Percentiles rank a stretch among this genome's conserved stretches.
These are phyloP conservation scores for Hypoxylon lienhwacheense DNA, from an alignment of 495 filamentous ascomycete species.

Conservation along the genomic window DNA sequence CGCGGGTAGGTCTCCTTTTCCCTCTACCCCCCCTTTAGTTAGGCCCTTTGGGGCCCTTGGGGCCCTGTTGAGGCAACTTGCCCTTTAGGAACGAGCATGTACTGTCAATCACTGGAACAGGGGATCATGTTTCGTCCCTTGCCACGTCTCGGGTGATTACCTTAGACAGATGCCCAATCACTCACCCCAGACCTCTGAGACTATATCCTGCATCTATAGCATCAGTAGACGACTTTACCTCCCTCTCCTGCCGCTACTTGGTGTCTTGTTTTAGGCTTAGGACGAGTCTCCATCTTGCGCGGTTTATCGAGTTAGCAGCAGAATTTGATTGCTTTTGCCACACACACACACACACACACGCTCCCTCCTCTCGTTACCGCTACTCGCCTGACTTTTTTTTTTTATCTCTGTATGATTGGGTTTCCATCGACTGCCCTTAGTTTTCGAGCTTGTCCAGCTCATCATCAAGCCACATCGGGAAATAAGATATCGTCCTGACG, in stretches of 20 bases:
- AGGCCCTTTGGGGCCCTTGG: too few species aligned
- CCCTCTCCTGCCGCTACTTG: too few species aligned
- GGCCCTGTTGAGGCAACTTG: slow-evolving; percentile 41
- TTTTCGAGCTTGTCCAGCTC: slow-evolving; percentile 29
- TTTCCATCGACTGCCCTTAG: slow-evolving; percentile 18
- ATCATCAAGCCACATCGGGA: slow-evolving; percentile 42
- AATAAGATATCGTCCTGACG: slow-evolving; percentile 33
- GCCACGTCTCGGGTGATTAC: slow-evolving; percentile 37
- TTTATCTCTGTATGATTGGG: too few species aligned
- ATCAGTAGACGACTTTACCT: too few species aligned
- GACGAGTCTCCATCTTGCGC: slow-evolving; percentile 27
- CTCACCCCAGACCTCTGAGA: slow-evolving; percentile 24
- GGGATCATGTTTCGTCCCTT: slow-evolving; percentile 40
- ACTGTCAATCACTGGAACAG: slow-evolving; percentile 43
- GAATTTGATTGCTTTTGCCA: slow-evolving; percentile 34
- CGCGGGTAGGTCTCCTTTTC: slow-evolving; percentile 35
- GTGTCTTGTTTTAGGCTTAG: slow-evolving; percentile 27
- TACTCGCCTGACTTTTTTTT: slow-evolving; percentile 28
- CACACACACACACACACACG: too few species aligned
- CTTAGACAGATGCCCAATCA: slow-evolving; percentile 31
- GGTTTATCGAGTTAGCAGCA: slow-evolving; percentile 25
- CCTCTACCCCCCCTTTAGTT: slow-evolving; percentile 13
- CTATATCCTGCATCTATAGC: slow-evolving; percentile 31
- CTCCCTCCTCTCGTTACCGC: slow-evolving; percentile 27
- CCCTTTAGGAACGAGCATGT: slow-evolving; percentile 40